Conservation (phyloP, 768 basidiomycete species). For the Agaricus subrufescens region DNA sequence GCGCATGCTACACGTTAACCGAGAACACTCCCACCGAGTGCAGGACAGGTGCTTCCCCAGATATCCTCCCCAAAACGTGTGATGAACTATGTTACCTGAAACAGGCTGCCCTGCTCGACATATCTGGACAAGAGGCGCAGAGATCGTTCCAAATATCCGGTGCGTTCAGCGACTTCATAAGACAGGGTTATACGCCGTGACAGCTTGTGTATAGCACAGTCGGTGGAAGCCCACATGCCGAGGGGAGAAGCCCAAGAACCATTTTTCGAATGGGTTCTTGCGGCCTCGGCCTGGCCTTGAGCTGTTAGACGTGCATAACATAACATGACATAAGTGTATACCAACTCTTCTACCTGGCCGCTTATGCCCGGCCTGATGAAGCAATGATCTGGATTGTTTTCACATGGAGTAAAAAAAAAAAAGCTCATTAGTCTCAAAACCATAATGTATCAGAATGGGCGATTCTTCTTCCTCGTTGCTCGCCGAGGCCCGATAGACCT, state of each 20-base stretch:
- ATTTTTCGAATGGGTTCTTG: not conserved
- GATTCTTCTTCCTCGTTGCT: not conserved
- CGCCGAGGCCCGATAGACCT: not conserved
- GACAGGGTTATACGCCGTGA: not conserved
- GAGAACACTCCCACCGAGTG: not conserved
- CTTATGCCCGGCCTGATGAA: not conserved
- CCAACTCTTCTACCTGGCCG: not conserved
- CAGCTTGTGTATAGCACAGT: not conserved
- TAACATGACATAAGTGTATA: not conserved
- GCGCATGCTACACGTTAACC: not conserved
- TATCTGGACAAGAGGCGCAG: not conserved
- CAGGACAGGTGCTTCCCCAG: not conserved
- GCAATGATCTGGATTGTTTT: not conserved
- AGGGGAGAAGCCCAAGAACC: not conserved
- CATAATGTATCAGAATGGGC: not conserved
- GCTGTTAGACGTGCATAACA: not conserved
- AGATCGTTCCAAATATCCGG: slow-evolving; percentile 4
- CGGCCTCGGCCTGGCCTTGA: not conserved
- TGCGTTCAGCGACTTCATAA: not conserved
- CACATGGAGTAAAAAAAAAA: not conserved
- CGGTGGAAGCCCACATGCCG: not conserved
- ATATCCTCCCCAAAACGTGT: slow-evolving; percentile 9
- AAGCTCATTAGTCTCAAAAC: not conserved
- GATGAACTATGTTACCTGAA: not conserved
- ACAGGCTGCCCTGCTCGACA: not conserved